Percentiles rank a stretch among this genome's conserved stretches.
Conservation (phyloP, 1,284 basidiomycete species). For the Leccinum idahoense region DNA sequence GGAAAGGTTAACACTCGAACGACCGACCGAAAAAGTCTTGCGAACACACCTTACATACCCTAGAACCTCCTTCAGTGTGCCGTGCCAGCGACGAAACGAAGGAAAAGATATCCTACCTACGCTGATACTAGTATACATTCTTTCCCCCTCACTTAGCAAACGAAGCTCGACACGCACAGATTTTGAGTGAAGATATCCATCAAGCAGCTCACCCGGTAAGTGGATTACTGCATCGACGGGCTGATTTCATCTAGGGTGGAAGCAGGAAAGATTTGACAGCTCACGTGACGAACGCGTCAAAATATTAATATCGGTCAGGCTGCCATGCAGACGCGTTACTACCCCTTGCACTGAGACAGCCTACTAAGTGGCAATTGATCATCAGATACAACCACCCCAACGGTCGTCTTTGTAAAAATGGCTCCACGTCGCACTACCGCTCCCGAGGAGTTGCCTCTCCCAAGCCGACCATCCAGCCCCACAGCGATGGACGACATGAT, state of each 20-base stretch:
- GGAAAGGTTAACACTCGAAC: too few species aligned
- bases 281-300: constrained; percentile 22
- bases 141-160: background rate
- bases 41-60: too few species aligned
- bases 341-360: background rate
- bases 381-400: background rate
- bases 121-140: background rate
- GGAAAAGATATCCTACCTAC: too few species aligned
- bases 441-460: constrained; percentile 28
- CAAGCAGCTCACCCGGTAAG: too few species aligned
- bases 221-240: too few species aligned
- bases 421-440: constrained; percentile 26
- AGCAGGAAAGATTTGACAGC: background rate
- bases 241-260: too few species aligned
- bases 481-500: constrained; percentile 33
- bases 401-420: constrained; percentile 12
- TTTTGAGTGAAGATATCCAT: too few species aligned
- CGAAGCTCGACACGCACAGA: background rate
- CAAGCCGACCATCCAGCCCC: constrained; percentile 37
- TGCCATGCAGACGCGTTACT: background rate
- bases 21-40: too few species aligned
- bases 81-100: too few species aligned
- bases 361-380: too few species aligned
- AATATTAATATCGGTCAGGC: constrained; percentile 2
- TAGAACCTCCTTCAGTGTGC: too few species aligned